A percentile compares a stretch with the other conserved stretches of the same genome.
phyloP scores from a whole-genome alignment of 2,329 filamentous ascomycete species.

The Alternaria conjuncta region DNA sequence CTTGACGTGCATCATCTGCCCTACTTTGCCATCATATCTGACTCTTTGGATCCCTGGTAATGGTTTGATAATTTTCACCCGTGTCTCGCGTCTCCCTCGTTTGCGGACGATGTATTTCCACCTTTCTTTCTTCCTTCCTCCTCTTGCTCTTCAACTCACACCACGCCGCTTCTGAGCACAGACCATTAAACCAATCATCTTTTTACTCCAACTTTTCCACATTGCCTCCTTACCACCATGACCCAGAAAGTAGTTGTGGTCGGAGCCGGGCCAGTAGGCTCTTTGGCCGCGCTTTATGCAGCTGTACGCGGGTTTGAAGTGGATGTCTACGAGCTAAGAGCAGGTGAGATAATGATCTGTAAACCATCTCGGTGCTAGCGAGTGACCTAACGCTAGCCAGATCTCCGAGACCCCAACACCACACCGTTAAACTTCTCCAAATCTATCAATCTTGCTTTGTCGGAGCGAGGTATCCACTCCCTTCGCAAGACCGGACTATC shows the following conservation, averaged over 20 bases:
- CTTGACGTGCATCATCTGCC: constrained; percentile 22
- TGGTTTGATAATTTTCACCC: constrained; percentile 3
- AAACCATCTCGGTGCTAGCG: background rate
- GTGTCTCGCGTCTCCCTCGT: background rate
- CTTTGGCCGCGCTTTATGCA: constrained; percentile 89
- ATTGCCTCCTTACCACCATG: constrained; percentile 22
- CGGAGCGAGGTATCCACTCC: constrained; percentile 90
- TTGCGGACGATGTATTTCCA: background rate
- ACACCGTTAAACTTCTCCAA: constrained; percentile 93
- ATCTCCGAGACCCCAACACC: constrained; percentile 83
- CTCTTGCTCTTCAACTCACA: background rate
- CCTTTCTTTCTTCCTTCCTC: background rate
- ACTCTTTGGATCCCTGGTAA: constrained; percentile 7
- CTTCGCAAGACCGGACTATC: constrained; percentile 73
- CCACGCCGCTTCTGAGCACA: background rate
- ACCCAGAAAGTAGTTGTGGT: constrained; percentile 79
- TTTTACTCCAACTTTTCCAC: background rate
- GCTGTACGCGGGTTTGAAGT: constrained; percentile 87
- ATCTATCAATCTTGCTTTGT: constrained; percentile 97
- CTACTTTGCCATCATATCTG: constrained; percentile 11
- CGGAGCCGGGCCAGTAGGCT: constrained; percentile 91
- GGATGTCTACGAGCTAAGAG: constrained; percentile 90
- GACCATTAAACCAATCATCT: background rate
- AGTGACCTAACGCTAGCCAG: constrained; percentile 55
- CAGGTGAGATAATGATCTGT: constrained; percentile 65